phyloP scores from a whole-genome alignment of 371 early-diverging fungal species.

The Circinella minor region DNA sequence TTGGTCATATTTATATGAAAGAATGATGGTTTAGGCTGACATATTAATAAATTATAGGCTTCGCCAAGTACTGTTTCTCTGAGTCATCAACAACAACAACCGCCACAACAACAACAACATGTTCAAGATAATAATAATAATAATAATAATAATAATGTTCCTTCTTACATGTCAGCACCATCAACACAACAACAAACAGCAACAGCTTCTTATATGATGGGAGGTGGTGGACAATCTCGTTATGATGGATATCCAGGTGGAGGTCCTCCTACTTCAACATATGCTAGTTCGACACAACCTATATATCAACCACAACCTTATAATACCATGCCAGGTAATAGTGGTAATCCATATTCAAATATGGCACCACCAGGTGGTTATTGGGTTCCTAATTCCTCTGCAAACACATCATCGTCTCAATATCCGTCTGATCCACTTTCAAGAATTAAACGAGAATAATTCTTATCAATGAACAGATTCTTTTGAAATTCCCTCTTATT shows the following conservation, averaged over 20 bases:
- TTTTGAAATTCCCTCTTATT: too few relatives aligned
- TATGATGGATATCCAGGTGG: slow-evolving; percentile 6
- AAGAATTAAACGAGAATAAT: slow-evolving; percentile 1
- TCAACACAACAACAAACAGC: too few relatives aligned
- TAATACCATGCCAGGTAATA: background rate
- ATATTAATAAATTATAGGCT: background rate
- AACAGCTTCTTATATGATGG: slow-evolving; percentile 2
- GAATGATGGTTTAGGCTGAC: too few relatives aligned
- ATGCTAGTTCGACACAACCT: background rate
- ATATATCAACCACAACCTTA: slow-evolving; percentile 1
- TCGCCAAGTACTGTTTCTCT: background rate
- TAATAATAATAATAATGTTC: too few relatives aligned
- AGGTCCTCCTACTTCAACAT: background rate
- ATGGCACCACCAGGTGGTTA: background rate
- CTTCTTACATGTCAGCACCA: background rate
- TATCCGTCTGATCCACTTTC: background rate
- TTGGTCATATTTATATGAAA: too few relatives aligned
- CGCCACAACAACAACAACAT: background rate
- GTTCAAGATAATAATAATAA: background rate
- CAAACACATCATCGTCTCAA: background rate
- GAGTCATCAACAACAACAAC: background rate
- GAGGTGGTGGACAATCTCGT: background rate
- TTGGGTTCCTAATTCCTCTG: background rate
- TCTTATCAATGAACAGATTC: too few relatives aligned
- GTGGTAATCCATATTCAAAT: background rate